phyloP scores from a whole-genome alignment of 805 yeast species.

The Yamadazyma paraphyllophila region DNA sequence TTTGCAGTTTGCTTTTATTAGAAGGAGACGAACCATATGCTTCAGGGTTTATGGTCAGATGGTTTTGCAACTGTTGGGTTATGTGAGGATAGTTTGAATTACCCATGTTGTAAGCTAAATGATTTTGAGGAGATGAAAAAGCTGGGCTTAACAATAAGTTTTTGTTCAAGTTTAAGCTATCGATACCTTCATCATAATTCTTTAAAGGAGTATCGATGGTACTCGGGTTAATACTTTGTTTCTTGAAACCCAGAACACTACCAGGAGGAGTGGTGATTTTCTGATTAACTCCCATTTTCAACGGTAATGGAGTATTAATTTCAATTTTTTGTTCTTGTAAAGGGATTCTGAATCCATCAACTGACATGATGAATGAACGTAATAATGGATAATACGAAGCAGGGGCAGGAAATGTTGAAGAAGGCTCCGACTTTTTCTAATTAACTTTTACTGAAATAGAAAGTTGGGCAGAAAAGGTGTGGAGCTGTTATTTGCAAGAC shows the following conservation, averaged over 20 bases:
- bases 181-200: constrained; percentile 8
- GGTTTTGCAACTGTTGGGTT: neutral
- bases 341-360: constrained; percentile 15
- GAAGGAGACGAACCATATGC: constrained; percentile 6
- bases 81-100: neutral
- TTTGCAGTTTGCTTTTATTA: constrained; percentile 35
- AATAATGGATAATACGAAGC: neutral
- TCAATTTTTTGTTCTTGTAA: constrained; percentile 16
- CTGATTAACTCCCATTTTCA: constrained; percentile 10
- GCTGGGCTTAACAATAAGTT: constrained; percentile 37
- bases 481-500: too few species aligned
- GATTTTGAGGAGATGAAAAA: constrained; percentile 48
- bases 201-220: constrained; percentile 13
- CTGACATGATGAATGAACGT: constrained; percentile 8
- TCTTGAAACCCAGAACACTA: constrained; percentile 5
- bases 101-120: constrained; percentile 1
- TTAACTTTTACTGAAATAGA: neutral
- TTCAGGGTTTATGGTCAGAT: neutral
- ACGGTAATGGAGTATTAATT: constrained; percentile 13
- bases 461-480: neutral
- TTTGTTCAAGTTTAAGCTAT: constrained; percentile 10
- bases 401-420: neutral
- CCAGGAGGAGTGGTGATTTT: constrained; percentile 40
- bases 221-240: neutral
- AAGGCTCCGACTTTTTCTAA: too few species aligned